A percentile compares a stretch with the other conserved stretches of the same genome.
phyloP scores from a whole-genome alignment of 768 basidiomycete genomes.

The Pleurotus platypus region DNA sequence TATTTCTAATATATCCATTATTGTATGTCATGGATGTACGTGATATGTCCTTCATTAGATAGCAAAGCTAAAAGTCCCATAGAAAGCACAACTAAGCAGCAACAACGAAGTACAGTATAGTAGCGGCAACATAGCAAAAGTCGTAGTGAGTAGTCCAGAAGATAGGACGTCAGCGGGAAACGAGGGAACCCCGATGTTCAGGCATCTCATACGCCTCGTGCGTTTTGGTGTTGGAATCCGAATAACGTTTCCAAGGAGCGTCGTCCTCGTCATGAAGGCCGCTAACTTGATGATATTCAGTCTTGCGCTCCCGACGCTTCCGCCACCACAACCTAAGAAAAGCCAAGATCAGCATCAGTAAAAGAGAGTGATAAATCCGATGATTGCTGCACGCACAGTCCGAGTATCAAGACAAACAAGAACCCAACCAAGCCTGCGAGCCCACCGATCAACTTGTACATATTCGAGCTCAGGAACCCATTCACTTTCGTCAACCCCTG shows the following conservation, averaged over 20 bases:
- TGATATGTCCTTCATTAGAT: too few species aligned
- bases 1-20: too few species aligned
- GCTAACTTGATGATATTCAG: constrained; percentile 3
- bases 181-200: constrained; percentile 2
- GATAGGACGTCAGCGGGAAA: too few species aligned
- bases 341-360: not conserved
- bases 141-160: too few species aligned
- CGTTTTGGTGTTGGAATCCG: not conserved
- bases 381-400: constrained; percentile 30
- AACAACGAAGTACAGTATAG: not conserved
- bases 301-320: constrained; percentile 14
- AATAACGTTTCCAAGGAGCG: constrained; percentile 6
- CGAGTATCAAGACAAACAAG: constrained; percentile 32
- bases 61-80: too few species aligned
- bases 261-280: constrained; percentile 6
- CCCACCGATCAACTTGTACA: constrained; percentile 46
- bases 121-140: not conserved
- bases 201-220: constrained; percentile 8
- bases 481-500: constrained; percentile 38
- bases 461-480: constrained; percentile 40
- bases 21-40: too few species aligned
- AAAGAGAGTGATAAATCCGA: not conserved
- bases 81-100: too few species aligned
- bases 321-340: constrained; percentile 24
- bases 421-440: constrained; percentile 36